Evolutionary conservation across 1,284 basidiomycete species (phyloP).

Genomic region (Pseudozyma sp.): DNA sequence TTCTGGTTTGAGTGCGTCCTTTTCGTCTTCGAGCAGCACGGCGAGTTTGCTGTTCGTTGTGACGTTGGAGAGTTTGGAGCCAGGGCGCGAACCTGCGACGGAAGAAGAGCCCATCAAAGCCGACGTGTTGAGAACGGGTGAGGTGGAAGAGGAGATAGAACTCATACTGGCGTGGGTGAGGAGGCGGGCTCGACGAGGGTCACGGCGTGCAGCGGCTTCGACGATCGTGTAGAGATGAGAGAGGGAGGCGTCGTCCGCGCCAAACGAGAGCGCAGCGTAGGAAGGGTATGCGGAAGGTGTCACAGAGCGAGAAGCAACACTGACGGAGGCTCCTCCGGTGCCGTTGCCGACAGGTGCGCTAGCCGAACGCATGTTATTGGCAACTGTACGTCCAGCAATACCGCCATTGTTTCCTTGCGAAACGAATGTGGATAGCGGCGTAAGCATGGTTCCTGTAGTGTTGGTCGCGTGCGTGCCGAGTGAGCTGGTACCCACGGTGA

Average conservation of each 20-base stretch:
- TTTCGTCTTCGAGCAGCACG: constrained; percentile 21
- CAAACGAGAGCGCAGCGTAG: constrained; percentile 31
- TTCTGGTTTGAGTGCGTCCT: constrained; percentile 35
- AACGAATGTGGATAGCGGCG: constrained; percentile 44
- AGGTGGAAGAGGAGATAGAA: constrained; percentile 16
- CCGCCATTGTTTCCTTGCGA: no score
- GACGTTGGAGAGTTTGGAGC: constrained; percentile 25
- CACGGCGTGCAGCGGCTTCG: constrained; percentile 57
- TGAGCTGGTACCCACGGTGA: constrained; percentile 44
- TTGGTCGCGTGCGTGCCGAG: constrained; percentile 36
- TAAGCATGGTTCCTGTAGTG: constrained; percentile 46
- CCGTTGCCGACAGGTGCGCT: constrained; percentile 5
- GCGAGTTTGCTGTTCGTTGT: constrained; percentile 4
- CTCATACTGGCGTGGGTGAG: constrained; percentile 33
- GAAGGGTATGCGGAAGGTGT: constrained; percentile 31
- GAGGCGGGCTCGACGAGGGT: constrained; percentile 30
- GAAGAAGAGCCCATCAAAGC: constrained; percentile 9
- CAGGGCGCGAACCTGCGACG: constrained; percentile 18
- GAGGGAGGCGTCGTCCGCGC: constrained; percentile 50
- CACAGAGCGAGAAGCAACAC: constrained; percentile 14
- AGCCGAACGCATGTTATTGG: constrained; percentile 12
- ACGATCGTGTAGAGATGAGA: constrained; percentile 60
- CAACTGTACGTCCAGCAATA: background rate
- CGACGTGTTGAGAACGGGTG: constrained; percentile 4
- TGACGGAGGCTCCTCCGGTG: no score